Conservation (phyloP, 2,329 filamentous ascomycete genomes). For the Cercospora sp. region DNA sequence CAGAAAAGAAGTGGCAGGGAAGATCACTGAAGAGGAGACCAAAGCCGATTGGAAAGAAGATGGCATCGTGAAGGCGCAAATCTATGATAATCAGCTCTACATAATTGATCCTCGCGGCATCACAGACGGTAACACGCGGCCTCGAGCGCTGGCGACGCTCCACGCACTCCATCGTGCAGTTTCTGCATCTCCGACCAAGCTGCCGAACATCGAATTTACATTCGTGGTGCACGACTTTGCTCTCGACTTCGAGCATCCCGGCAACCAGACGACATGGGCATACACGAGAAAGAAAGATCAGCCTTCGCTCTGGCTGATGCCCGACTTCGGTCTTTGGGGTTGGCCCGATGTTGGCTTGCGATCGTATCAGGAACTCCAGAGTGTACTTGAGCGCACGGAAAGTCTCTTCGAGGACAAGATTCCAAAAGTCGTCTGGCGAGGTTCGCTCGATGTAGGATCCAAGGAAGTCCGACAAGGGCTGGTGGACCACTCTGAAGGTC, state of each 20-base stretch:
- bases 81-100: slow-evolving; percentile 36
- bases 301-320: slow-evolving; percentile 52
- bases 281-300: slow-evolving; percentile 33
- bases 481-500: slow-evolving; percentile 33
- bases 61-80: slow-evolving; percentile 32
- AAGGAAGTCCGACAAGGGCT: slow-evolving; percentile 36
- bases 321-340: slow-evolving; percentile 53
- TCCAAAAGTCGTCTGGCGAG: slow-evolving; percentile 35
- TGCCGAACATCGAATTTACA: slow-evolving; percentile 51
- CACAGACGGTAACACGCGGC: slow-evolving; percentile 30
- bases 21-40: slow-evolving; percentile 29
- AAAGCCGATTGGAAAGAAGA: slow-evolving; percentile 29
- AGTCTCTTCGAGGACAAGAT: slow-evolving; percentile 29
- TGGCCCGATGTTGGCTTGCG: slow-evolving; percentile 49
- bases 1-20: slow-evolving; percentile 25
- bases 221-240: slow-evolving; percentile 48
- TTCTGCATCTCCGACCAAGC: slow-evolving; percentile 36
- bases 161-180: slow-evolving; percentile 51
- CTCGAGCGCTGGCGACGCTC: slow-evolving; percentile 42
- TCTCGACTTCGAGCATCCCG: slow-evolving; percentile 15
- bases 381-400: slow-evolving; percentile 27
- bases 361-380: slow-evolving; percentile 23
- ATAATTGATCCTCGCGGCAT: slow-evolving; percentile 30
- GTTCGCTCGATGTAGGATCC: slow-evolving; percentile 31
- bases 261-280: slow-evolving; percentile 32